Conservation (phyloP, 768 basidiomycete species). For the Pisolithus sp. region DNA sequence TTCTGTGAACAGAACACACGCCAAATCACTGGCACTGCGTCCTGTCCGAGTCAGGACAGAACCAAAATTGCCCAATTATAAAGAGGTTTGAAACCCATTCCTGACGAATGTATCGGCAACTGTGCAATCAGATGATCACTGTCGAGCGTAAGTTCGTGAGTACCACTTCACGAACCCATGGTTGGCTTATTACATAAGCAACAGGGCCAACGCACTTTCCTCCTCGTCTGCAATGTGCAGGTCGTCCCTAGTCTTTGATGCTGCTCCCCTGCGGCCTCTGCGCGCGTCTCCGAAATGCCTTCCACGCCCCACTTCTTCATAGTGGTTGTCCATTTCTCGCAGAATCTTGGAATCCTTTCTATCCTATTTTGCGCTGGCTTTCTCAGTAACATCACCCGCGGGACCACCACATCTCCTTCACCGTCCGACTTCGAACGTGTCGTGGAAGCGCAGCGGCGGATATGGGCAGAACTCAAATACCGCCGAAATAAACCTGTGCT, state of each 20-base stretch:
- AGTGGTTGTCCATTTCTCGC: slow-evolving; percentile 74
- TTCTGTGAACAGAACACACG: too few relatives aligned
- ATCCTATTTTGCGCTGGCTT: slow-evolving; percentile 91
- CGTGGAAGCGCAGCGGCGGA: slow-evolving; percentile 61
- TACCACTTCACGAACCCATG: too few relatives aligned
- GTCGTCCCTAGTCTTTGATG: slow-evolving; percentile 24
- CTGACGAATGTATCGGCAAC: too few relatives aligned
- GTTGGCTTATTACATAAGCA: not conserved
- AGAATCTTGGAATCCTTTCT: slow-evolving; percentile 87
- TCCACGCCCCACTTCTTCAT: slow-evolving; percentile 76
- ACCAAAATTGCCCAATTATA: too few relatives aligned
- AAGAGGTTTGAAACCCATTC: too few relatives aligned
- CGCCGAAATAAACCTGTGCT: slow-evolving; percentile 85
- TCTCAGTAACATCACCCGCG: slow-evolving; percentile 75
- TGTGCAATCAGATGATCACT: too few relatives aligned
- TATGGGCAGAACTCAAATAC: slow-evolving; percentile 95
- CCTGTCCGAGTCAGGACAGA: too few relatives aligned
- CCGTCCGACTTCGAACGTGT: slow-evolving; percentile 57
- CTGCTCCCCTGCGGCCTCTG: slow-evolving; percentile 81
- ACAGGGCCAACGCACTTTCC: not conserved
- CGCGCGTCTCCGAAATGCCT: too few relatives aligned
- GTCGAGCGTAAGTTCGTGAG: too few relatives aligned
- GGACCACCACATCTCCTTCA: slow-evolving; percentile 57
- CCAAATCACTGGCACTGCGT: too few relatives aligned
- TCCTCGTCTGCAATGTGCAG: not conserved